Percentiles rank a stretch among this genome's conserved stretches.
phyloP scores from a whole-genome alignment of 768 basidiomycete genomes.

The Lentinula aciculospora region DNA sequence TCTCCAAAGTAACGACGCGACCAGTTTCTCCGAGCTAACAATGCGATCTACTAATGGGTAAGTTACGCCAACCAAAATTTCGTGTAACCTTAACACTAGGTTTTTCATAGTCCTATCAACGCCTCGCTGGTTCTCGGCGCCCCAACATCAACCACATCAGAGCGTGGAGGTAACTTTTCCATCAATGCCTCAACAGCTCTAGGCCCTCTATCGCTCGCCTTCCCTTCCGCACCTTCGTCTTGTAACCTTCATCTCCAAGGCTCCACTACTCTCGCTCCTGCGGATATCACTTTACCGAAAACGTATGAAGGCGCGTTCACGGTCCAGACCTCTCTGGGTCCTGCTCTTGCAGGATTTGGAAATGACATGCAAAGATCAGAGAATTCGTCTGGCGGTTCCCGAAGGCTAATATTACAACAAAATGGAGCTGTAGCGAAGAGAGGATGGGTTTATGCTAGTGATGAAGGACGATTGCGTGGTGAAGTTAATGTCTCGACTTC shows the following conservation, averaged over 20 bases:
- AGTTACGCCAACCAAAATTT: not conserved
- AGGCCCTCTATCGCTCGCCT: not conserved
- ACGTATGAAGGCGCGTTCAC: conserved; percentile 1
- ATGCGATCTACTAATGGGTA: conserved; percentile 2
- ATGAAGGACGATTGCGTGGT: not conserved
- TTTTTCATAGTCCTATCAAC: not conserved
- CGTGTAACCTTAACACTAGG: not conserved
- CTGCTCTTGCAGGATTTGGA: not conserved
- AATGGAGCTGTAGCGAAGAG: not conserved
- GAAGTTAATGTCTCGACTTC: not conserved
- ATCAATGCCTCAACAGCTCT: not conserved
- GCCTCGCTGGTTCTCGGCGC: not conserved
- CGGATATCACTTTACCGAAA: not conserved
- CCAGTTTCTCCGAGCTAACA: not conserved
- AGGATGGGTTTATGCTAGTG: not conserved
- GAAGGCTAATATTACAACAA: not conserved
- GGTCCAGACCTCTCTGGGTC: not conserved
- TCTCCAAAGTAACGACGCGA: not conserved
- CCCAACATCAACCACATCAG: not conserved
- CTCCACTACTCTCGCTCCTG: not conserved
- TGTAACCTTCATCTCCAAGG: conserved; percentile 1
- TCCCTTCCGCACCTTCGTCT: not conserved
- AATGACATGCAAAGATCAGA: not conserved
- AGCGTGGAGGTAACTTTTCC: conserved; percentile 2
- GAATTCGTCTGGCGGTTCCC: not conserved